These are phyloP conservation scores for Leucocoprinus leucothites DNA, from an alignment of 768 basidiomycete species.

Conservation along the genomic window DNA sequence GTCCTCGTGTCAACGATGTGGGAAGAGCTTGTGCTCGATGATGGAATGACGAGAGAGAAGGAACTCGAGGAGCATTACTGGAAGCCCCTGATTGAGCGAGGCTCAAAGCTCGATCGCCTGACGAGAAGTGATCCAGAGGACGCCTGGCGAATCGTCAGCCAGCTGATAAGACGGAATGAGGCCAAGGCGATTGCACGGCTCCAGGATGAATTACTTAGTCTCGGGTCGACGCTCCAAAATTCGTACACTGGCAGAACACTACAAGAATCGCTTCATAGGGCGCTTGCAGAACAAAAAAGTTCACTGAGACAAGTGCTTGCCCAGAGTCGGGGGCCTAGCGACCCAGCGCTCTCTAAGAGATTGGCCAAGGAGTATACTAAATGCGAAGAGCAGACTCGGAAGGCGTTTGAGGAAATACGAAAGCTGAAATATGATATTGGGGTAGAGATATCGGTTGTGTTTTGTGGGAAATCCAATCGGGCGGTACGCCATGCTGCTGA, in stretches of 20 bases:
- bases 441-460: not conserved
- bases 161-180: not conserved
- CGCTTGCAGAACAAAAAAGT: conserved; percentile 3
- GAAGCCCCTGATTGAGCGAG: conserved; percentile 16
- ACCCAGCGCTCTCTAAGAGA: not conserved
- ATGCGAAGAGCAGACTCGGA: conserved; percentile 2
- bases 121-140: not conserved
- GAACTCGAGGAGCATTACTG: conserved; percentile 18
- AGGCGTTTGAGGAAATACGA: not conserved
- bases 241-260: not conserved
- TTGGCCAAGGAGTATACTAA: conserved; percentile 5
- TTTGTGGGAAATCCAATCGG: not conserved
- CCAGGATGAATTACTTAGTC: conserved; percentile 4
- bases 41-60: conserved; percentile 12
- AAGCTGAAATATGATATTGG: not conserved
- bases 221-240: not conserved
- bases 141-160: conserved; percentile 6
- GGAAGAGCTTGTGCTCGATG: not conserved
- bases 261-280: not conserved
- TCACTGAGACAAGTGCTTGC: not conserved
- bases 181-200: not conserved
- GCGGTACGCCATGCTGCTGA: not conserved
- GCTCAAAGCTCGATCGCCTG: conserved; percentile 10
- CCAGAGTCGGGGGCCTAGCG: not conserved
- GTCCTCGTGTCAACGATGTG: conserved; percentile 15